These are phyloP conservation scores for Suhomyces sp. DNA, from an alignment of 805 yeast species.

Conservation along the genomic window DNA sequence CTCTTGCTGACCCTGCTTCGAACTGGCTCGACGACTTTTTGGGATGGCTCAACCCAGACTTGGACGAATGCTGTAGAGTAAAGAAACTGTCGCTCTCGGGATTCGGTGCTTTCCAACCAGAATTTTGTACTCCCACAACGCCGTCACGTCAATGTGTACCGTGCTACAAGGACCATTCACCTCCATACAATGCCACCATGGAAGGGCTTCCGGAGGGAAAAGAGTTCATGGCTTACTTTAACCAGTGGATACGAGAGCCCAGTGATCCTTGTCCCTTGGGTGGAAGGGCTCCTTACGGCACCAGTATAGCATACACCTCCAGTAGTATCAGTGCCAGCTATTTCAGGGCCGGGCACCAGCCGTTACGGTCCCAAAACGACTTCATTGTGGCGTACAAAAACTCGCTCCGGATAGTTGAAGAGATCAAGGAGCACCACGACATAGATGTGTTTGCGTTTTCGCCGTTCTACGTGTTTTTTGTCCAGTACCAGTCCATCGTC, in stretches of 20 bases:
- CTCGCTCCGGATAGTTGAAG: conserved; percentile 62
- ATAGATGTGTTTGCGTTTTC: conserved; percentile 82
- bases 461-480: conserved; percentile 89
- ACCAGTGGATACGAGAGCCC: conserved; percentile 79
- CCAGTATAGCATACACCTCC: conserved; percentile 48
- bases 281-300: conserved; percentile 88
- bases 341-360: conserved; percentile 78
- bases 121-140: conserved; percentile 64
- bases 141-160: conserved; percentile 70
- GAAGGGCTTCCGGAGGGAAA: conserved; percentile 73
- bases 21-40: conserved; percentile 93
- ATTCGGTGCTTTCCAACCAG: conserved; percentile 22
- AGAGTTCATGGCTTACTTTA: conserved; percentile 68
- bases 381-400: conserved; percentile 77
- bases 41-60: conserved; percentile 79
- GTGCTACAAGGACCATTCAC: conserved; percentile 60
- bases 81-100: conserved; percentile 38
- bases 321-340: conserved; percentile 51
- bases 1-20: conserved; percentile 77
- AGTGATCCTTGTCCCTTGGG: conserved; percentile 94
- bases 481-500: conserved; percentile 73
- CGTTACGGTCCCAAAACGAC: conserved; percentile 78
- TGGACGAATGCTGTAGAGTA: conserved; percentile 81
- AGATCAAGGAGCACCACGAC: conserved; percentile 40
- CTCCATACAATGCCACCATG: conserved; percentile 70